A percentile compares a stretch with the other conserved stretches of the same genome.
Evolutionary conservation across 805 yeast species (phyloP).

Genomic region (Starmerella bombicola): DNA sequence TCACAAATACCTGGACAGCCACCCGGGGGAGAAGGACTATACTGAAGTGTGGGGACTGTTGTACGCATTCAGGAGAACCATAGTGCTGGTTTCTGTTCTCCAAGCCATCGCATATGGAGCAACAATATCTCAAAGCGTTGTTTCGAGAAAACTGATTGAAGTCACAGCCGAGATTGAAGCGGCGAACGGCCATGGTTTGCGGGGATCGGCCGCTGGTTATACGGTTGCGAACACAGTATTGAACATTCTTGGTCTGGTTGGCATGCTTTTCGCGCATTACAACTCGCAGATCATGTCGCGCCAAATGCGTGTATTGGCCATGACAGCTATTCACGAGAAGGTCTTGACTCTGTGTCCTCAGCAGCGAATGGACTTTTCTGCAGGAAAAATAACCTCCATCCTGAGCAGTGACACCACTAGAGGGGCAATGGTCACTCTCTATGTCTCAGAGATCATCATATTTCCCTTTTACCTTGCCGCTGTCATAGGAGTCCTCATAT

Average conservation of each 20-base stretch:
- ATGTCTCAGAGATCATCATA: neutral
- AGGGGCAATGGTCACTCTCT: conserved; percentile 38
- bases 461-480: conserved; percentile 20
- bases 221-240: conserved; percentile 54
- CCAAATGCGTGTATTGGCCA: conserved; percentile 52
- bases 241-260: conserved; percentile 36
- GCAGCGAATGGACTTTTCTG: conserved; percentile 47
- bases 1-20: conserved; percentile 6
- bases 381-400: conserved; percentile 58
- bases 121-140: conserved; percentile 10
- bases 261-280: conserved; percentile 49
- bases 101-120: conserved; percentile 3
- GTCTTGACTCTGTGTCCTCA: conserved; percentile 46
- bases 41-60: conserved; percentile 13
- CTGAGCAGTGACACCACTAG: conserved; percentile 70
- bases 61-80: conserved; percentile 13
- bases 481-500: conserved; percentile 49
- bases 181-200: neutral
- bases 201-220: conserved; percentile 57
- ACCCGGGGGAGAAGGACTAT: conserved; percentile 3
- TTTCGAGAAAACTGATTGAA: conserved; percentile 12
- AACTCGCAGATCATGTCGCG: conserved; percentile 51
- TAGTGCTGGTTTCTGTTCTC: neutral
- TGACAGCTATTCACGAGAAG: conserved; percentile 56
- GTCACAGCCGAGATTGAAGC: conserved; percentile 8